Conservation (phyloP, 2,329 filamentous ascomycete species). For the Colletotrichum chlorophyti region DNA sequence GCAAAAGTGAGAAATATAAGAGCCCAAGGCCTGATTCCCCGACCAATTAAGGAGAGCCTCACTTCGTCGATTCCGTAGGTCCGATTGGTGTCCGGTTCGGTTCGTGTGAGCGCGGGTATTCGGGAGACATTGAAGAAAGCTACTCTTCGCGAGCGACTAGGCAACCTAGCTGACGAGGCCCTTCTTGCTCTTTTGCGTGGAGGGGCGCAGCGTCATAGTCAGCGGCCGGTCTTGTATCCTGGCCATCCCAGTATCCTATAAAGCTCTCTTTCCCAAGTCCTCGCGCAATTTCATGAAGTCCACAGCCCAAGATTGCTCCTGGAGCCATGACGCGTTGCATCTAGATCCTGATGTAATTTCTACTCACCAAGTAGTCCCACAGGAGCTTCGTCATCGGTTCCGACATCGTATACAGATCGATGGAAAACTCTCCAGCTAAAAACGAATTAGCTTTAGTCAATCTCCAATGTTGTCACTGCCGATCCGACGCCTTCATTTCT, state of each 20-base stretch:
- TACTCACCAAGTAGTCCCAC: conserved; percentile 79
- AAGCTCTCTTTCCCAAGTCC: background rate
- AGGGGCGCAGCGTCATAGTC: conserved; percentile 16
- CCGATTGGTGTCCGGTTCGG: background rate
- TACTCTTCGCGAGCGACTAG: conserved; percentile 5
- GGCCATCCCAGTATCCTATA: background rate
- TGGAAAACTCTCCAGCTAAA: conserved; percentile 92
- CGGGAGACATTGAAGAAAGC: conserved; percentile 2
- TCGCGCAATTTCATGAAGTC: background rate
- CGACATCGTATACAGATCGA: conserved; percentile 96
- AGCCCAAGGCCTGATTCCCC: background rate
- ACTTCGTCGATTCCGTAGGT: conserved; percentile 10
- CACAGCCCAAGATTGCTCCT: too few species aligned
- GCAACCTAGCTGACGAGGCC: conserved; percentile 43
- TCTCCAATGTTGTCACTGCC: background rate
- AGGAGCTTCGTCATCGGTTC: conserved; percentile 90
- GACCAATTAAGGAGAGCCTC: background rate
- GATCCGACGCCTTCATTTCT: conserved; percentile 9
- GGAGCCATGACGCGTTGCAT: background rate
- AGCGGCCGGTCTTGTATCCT: conserved; percentile 20
- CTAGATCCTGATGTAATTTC: conserved; percentile 10
- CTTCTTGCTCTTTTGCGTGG: conserved; percentile 45
- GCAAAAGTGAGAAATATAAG: background rate
- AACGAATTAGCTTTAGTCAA: conserved; percentile 40
- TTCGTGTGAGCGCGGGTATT: background rate